Evolutionary conservation across 768 basidiomycete species (phyloP).

Genomic region (Hygrocybe punicea): DNA sequence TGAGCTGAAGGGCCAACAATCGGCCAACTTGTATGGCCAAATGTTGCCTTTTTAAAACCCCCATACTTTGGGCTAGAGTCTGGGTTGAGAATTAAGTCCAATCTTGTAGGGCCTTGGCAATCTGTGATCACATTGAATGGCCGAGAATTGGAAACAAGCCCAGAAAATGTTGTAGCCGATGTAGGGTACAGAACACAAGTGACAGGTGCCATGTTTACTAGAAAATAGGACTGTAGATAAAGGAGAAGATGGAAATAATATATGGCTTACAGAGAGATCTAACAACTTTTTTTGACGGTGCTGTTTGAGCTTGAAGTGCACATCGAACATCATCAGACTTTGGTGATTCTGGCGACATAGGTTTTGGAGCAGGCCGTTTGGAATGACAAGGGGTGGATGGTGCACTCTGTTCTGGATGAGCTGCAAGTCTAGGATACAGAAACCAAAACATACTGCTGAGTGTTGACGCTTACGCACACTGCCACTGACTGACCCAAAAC

Average conservation of each 20-base stretch:
- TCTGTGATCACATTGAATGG: not conserved
- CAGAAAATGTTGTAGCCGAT: not conserved
- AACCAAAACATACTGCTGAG: no score
- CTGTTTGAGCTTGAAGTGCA: not conserved
- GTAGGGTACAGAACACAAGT: not conserved
- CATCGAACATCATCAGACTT: not conserved
- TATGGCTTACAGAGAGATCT: not conserved
- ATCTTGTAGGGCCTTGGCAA: not conserved
- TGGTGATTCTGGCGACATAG: no score
- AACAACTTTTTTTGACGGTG: not conserved
- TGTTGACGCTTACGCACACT: no score
- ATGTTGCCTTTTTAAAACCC: conserved; percentile 4
- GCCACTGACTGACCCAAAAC: no score
- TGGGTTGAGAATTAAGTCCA: not conserved
- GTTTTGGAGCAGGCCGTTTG: no score
- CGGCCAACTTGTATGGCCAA: conserved; percentile 5
- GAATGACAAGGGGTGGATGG: no score
- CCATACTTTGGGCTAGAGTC: not conserved
- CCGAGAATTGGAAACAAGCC: no score
- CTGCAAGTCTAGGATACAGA: no score
- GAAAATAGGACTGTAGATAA: not conserved
- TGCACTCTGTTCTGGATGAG: no score
- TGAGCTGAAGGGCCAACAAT: conserved; percentile 1
- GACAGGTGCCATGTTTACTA: not conserved
- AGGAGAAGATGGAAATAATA: not conserved